Percentiles rank a stretch among this genome's conserved stretches.
Evolutionary conservation across 2,329 filamentous ascomycete genomes (phyloP).

Genomic region (Bipolaris zeicola): DNA sequence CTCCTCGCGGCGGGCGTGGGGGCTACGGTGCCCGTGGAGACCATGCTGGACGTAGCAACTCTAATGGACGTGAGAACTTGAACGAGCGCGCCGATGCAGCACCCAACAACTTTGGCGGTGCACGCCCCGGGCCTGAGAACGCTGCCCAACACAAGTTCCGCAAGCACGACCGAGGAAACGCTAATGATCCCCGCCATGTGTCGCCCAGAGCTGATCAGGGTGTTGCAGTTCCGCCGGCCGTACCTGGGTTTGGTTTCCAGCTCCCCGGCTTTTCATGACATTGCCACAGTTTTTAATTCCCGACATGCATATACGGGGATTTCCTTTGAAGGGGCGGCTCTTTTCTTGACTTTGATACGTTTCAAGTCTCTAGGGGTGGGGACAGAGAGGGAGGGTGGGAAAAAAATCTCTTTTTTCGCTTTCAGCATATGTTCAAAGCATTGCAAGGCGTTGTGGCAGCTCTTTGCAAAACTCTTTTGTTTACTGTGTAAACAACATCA

Average conservation of each 20-base stretch:
- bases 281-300: background rate
- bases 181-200: slow-evolving; percentile 41
- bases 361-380: too few relatives aligned
- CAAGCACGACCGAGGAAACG: slow-evolving; percentile 33
- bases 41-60: slow-evolving; percentile 16
- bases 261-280: slow-evolving; percentile 37
- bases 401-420: background rate
- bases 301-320: slow-evolving; percentile 1
- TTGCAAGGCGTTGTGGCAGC: slow-evolving; percentile 28
- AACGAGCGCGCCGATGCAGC: slow-evolving; percentile 10
- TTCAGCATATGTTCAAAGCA: slow-evolving; percentile 16
- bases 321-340: too few relatives aligned
- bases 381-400: too few relatives aligned
- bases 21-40: slow-evolving; percentile 13
- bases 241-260: slow-evolving; percentile 62
- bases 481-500: too few relatives aligned
- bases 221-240: slow-evolving; percentile 59
- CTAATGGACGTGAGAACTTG: slow-evolving; percentile 16
- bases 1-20: slow-evolving; percentile 30
- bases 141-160: slow-evolving; percentile 32
- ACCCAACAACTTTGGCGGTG: slow-evolving; percentile 14
- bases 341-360: too few relatives aligned
- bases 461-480: background rate
- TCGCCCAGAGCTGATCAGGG: slow-evolving; percentile 46
- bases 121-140: slow-evolving; percentile 21